Conservation (phyloP, 306 rosid species). For the Arachis stenosperma region DNA sequence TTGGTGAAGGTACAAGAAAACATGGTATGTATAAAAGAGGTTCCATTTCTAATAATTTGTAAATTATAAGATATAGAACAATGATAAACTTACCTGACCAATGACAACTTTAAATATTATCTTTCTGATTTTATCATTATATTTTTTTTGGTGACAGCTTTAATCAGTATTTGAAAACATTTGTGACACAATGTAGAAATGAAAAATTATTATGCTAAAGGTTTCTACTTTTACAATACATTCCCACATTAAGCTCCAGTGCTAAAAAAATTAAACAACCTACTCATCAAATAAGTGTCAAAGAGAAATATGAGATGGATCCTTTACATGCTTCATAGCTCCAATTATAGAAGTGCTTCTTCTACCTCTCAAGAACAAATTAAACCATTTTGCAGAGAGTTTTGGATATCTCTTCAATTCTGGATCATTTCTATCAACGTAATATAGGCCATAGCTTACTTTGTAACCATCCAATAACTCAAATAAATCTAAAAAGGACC, state of each 20-base stretch:
- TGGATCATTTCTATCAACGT: conserved; percentile 36
- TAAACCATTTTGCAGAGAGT: conserved; percentile 40
- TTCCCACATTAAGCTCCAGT: not conserved
- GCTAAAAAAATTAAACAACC: not conserved
- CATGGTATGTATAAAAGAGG: no score
- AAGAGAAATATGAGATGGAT: conserved; percentile 2
- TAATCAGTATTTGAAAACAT: no score
- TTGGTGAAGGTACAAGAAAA: no score
- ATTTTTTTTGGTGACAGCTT: no score
- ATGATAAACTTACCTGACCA: no score
- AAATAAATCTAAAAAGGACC: conserved; percentile 40
- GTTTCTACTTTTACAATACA: no score
- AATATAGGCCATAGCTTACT: conserved; percentile 38
- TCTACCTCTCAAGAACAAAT: conserved; percentile 15
- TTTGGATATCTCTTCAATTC: conserved; percentile 43
- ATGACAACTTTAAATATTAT: no score
- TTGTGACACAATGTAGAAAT: no score
- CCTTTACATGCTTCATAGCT: conserved; percentile 6
- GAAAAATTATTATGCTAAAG: no score
- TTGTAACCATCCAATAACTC: conserved; percentile 36
- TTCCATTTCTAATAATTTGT: no score
- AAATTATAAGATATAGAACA: no score
- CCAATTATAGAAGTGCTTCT: not conserved
- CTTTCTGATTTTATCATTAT: no score
- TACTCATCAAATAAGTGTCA: not conserved